Evolutionary conservation across 2,329 filamentous ascomycete species (phyloP), one percentile per base, ranked within the genome.

Genomic region (Colletotrichum sp.): DNA sequence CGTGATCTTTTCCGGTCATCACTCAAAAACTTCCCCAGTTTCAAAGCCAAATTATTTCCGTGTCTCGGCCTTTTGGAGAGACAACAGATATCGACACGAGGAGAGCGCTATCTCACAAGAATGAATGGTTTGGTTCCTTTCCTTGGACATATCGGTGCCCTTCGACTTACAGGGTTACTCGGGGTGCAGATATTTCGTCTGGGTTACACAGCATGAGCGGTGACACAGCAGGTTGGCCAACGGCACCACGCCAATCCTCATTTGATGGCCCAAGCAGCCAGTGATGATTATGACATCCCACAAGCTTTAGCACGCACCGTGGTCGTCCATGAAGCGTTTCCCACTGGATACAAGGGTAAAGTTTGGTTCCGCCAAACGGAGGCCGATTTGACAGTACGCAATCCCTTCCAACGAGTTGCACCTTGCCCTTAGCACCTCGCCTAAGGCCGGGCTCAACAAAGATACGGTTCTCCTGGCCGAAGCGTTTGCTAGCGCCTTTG

Each of bases 191-290:
- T 31, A 59, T 18, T 33, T 66, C 33, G 24, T 16, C 27, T 34
- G 57, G 47, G 72, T 67, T 72, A 57, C 72, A 74, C 69, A 38
- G 58, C 63, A 59, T 64, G 15, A 47, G 63, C 43, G 62, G 72
- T 71, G 47, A 47, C 62, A 73, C 57, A 34, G 34, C 68, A 67
- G 57, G 21, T 29, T 47, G 63, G 34, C 55, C 36, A 58, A 59
- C 62, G n/a, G 34, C 47, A 43, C 47, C 63, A 33, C 65, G 29
- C 57, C 36, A 33, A 33, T 27, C 69, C 68, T 74, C 36, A 43
- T 62, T 72, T 47, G 63, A 67, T 27, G 55, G 55, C 15, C n/a
- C 57, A 15, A 57, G 64, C 69, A 62, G 65, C 29, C 70, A 69
- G 59, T 57, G 36, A 72, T 57, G 24, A 34, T 55, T 63, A n/a